A percentile compares a stretch with the other conserved stretches of the same genome.
Evolutionary conservation across 768 basidiomycete genomes (phyloP).

Genomic region (Hypholoma fasciculare): DNA sequence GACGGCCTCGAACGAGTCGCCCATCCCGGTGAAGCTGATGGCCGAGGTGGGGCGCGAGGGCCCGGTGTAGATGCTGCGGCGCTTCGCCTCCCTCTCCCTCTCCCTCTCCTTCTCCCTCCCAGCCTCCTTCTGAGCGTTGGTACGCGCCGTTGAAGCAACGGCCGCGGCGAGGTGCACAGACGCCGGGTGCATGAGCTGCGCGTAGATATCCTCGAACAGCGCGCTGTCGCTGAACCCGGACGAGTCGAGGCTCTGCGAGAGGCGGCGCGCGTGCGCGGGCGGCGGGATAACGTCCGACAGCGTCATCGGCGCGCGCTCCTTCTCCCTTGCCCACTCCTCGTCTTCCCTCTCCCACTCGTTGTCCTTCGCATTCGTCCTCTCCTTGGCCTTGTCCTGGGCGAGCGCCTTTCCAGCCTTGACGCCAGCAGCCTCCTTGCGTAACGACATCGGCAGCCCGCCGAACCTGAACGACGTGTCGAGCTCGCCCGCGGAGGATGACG

Average conservation of each 20-base stretch:
- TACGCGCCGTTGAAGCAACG: background rate
- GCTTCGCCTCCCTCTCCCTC: conserved; percentile 12
- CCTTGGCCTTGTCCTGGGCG: too few species aligned
- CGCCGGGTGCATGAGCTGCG: background rate
- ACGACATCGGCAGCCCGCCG: conserved; percentile 47
- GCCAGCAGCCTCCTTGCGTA: conserved; percentile 8
- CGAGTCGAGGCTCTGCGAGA: conserved; percentile 33
- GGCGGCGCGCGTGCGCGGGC: conserved; percentile 46
- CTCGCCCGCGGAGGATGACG: conserved; percentile 42
- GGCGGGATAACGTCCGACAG: conserved; percentile 80
- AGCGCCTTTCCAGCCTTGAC: background rate
- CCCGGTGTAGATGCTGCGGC: conserved; percentile 24
- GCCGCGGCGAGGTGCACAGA: background rate
- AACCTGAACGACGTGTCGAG: conserved; percentile 77
- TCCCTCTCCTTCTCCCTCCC: background rate
- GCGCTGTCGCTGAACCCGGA: background rate
- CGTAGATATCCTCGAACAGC: background rate
- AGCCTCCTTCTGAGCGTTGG: background rate
- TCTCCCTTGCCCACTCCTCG: background rate
- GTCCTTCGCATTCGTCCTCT: too few species aligned
- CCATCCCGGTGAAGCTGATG: conserved; percentile 69
- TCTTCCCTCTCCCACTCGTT: too few species aligned
- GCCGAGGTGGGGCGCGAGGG: conserved; percentile 47
- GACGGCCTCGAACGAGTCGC: conserved; percentile 73
- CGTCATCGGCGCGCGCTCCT: conserved; percentile 42